These are phyloP conservation scores for Mycocalia duriaeana DNA, from an alignment of 1,284 basidiomycete genomes.

Conservation along the genomic window DNA sequence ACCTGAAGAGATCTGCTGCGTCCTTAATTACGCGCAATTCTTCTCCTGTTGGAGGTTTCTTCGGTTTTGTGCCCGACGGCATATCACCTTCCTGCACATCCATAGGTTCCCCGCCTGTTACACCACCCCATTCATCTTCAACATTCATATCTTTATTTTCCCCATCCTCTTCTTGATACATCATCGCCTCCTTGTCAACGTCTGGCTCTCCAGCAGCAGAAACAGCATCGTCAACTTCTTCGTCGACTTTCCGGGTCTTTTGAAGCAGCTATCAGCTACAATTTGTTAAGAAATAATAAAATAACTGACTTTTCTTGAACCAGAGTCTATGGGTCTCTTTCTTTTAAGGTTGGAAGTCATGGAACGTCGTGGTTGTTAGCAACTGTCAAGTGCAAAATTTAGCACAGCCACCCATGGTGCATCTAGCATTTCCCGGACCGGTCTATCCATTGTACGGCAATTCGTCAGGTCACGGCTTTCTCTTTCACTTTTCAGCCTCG, in stretches of 20 bases:
- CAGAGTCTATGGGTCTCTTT: conserved; percentile 18
- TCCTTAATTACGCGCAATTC: conserved; percentile 78
- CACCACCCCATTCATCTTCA: conserved; percentile 20
- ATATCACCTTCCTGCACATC: not conserved
- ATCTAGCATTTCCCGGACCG: no score
- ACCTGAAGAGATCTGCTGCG: conserved; percentile 75
- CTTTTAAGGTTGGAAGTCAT: conserved; percentile 27
- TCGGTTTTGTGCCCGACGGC: conserved; percentile 22
- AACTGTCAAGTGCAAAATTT: not conserved
- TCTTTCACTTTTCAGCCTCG: no score
- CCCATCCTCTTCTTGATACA: conserved; percentile 9
- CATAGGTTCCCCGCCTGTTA: no score
- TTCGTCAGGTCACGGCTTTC: no score
- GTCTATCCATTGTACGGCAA: no score
- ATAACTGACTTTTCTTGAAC: conserved; percentile 23
- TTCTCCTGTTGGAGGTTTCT: conserved; percentile 58
- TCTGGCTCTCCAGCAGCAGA: no score
- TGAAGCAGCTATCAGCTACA: conserved; percentile 1
- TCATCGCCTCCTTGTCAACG: conserved; percentile 8
- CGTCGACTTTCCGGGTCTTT: conserved; percentile 21
- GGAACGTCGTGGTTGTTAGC: not conserved
- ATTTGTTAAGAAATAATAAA: not conserved
- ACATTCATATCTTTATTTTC: conserved; percentile 13
- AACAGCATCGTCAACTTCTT: conserved; percentile 9
- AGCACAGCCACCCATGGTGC: conserved; percentile 1